These are phyloP conservation scores for Theobroma grandiflorum DNA, from an alignment of 441 rosid species.

Conservation along the genomic window DNA sequence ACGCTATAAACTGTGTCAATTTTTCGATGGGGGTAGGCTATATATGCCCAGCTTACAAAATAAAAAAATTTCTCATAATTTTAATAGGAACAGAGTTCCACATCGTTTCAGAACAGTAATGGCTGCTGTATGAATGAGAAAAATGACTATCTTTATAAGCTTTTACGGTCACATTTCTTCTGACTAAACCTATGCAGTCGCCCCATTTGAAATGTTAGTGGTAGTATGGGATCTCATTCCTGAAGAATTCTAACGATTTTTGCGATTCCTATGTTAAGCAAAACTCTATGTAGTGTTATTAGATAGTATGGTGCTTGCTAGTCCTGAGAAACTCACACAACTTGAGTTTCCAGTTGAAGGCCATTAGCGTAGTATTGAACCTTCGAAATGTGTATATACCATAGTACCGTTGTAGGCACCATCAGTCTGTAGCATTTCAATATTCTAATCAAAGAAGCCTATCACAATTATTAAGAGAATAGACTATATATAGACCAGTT, in stretches of 20 bases:
- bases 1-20: not conserved
- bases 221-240: constrained; percentile 3
- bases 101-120: not conserved
- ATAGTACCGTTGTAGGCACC: not conserved
- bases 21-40: not conserved
- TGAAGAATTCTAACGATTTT: not conserved
- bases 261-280: not conserved
- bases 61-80: not conserved
- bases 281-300: not conserved
- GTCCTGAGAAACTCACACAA: not conserved
- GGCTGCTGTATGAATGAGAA: not conserved
- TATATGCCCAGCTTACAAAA: too few relatives aligned
- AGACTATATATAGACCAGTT: not conserved
- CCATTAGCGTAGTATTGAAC: not conserved
- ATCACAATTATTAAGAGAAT: not conserved
- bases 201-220: not conserved
- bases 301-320: not conserved
- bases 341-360: not conserved
- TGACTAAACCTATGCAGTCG: not conserved
- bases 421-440: not conserved
- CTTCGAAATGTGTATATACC: not conserved
- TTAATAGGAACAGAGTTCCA: not conserved
- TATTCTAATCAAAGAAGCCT: not conserved
- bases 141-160: constrained; percentile 2
- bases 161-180: constrained; percentile 11